A percentile compares a stretch with the other conserved stretches of the same genome.
Evolutionary conservation across 192 early-diverging fungal species (phyloP).

Genomic region (Mortierella antarctica): DNA sequence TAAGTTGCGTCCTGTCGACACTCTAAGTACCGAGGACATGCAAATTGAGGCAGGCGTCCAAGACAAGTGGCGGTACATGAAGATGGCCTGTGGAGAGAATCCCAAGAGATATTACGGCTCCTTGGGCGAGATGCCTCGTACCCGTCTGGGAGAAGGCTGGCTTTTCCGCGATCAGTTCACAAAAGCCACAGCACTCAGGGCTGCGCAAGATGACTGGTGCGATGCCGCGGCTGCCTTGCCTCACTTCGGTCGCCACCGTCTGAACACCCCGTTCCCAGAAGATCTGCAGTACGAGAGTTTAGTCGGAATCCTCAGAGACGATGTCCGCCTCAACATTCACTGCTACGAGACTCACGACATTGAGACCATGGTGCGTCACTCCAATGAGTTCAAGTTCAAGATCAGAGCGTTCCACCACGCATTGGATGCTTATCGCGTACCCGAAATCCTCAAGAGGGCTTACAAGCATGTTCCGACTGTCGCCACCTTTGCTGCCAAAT

Average conservation of each 20-base stretch:
- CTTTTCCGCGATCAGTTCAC: constrained; percentile 66
- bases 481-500: constrained; percentile 72
- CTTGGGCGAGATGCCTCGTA: constrained; percentile 27
- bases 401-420: constrained; percentile 80
- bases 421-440: constrained; percentile 74
- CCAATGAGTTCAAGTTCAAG: constrained; percentile 75
- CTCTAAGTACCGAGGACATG: constrained; percentile 73
- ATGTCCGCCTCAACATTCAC: constrained; percentile 75
- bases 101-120: constrained; percentile 54
- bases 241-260: constrained; percentile 30
- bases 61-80: constrained; percentile 72
- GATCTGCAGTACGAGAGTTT: constrained; percentile 66
- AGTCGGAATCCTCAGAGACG: constrained; percentile 69
- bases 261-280: constrained; percentile 66
- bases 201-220: constrained; percentile 62
- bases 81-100: constrained; percentile 87
- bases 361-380: constrained; percentile 74
- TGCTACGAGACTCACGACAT: constrained; percentile 76
- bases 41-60: constrained; percentile 56
- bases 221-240: constrained; percentile 4
- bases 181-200: constrained; percentile 58
- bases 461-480: constrained; percentile 66
- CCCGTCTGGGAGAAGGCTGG: constrained; percentile 70
- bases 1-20: constrained; percentile 61
- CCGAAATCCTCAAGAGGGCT: constrained; percentile 64